phyloP scores from a whole-genome alignment of 257 asterid genomes.

The Salvia miltiorrhiza region DNA sequence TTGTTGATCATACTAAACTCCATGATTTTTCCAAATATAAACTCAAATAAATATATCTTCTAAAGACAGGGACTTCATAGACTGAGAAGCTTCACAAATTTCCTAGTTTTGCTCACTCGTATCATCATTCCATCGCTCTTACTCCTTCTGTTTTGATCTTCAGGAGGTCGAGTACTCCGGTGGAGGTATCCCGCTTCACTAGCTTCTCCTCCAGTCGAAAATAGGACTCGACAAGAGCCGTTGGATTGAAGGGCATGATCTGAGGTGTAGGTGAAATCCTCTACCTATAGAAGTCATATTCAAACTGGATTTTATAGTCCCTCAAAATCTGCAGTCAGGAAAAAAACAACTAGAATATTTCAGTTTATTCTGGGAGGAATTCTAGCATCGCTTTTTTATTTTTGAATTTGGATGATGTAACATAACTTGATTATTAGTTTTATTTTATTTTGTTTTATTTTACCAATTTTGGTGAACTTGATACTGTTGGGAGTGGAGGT shows the following conservation, averaged over 20 bases:
- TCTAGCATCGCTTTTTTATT: conserved; percentile 15
- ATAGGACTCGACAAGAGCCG: neutral
- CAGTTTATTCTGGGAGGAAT: conserved; percentile 16
- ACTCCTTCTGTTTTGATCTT: neutral
- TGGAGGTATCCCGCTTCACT: conserved; percentile 69
- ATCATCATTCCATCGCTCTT: neutral
- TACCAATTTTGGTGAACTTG: neutral
- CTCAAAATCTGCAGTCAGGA: neutral
- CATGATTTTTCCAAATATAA: neutral
- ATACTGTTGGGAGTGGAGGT: neutral
- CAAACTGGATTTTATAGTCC: neutral
- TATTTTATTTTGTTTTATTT: neutral
- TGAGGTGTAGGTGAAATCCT: conserved; percentile 1
- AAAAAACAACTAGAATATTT: neutral
- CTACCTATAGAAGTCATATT: neutral
- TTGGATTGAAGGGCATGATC: conserved; percentile 12
- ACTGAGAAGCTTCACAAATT: neutral
- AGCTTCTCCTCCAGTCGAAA: conserved; percentile 19
- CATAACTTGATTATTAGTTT: conserved; percentile 6
- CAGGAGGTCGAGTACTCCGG: conserved; percentile 98
- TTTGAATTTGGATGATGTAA: neutral
- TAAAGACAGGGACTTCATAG: no score
- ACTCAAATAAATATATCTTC: no score
- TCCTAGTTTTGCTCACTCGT: neutral
- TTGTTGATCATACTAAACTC: conserved; percentile 4